These are phyloP conservation scores for Leccinum fibrillosum DNA, from an alignment of 768 basidiomycete species.

Conservation along the genomic window DNA sequence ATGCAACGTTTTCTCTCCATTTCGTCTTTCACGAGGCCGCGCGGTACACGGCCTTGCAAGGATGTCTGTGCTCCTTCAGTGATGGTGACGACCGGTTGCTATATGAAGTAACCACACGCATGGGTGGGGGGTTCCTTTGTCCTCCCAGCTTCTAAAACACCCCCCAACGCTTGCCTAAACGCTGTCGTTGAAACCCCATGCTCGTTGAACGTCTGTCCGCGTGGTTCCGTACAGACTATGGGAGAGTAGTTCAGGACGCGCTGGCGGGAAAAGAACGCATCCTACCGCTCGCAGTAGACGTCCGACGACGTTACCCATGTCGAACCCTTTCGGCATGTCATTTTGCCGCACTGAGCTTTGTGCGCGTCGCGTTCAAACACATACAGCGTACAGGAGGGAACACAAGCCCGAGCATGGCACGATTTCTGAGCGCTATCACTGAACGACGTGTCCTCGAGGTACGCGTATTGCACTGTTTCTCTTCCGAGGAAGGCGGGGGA, in stretches of 20 bases:
- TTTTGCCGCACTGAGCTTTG: conserved; percentile 62
- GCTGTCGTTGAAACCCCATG: conserved; percentile 9
- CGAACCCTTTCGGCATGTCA: conserved; percentile 47
- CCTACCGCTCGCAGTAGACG: conserved; percentile 39
- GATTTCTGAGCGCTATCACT: conserved; percentile 14
- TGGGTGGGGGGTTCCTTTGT: not conserved
- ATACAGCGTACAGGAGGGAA: conserved; percentile 4
- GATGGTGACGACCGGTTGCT: conserved; percentile 1
- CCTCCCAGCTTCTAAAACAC: not conserved
- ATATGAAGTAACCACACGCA: conserved; percentile 13
- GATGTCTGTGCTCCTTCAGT: conserved; percentile 5
- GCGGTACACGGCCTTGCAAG: not conserved
- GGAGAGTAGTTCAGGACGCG: conserved; percentile 16
- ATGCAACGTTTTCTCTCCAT: conserved; percentile 9
- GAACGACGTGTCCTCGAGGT: conserved; percentile 20
- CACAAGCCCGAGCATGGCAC: not conserved
- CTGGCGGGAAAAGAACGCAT: conserved; percentile 37
- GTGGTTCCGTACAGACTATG: conserved; percentile 11
- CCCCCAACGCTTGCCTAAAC: not conserved
- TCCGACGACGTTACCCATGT: conserved; percentile 45
- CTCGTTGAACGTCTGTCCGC: conserved; percentile 10
- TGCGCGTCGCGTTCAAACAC: conserved; percentile 41
- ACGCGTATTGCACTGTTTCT: not conserved
- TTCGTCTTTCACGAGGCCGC: conserved; percentile 12
- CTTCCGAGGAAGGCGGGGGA: not conserved